phyloP scores from a whole-genome alignment of 1,139 yeast species.

The Hemisphaericaspora lyxosophila region DNA sequence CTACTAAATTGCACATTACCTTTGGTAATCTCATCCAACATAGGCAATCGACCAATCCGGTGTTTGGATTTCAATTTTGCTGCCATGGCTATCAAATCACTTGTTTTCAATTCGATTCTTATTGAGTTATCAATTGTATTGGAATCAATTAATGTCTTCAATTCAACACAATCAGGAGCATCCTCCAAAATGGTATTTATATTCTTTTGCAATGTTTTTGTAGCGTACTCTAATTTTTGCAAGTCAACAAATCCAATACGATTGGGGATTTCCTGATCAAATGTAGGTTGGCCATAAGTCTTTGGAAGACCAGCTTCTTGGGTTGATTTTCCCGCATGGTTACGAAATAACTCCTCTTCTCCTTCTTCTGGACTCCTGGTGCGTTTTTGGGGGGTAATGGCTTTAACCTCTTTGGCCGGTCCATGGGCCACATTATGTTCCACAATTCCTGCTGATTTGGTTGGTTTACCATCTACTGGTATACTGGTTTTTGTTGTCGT shows the following conservation, averaged over 20 bases:
- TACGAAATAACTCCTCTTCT: not conserved
- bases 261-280: slow-evolving; percentile 11
- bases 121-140: slow-evolving; percentile 34
- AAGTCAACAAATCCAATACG: slow-evolving; percentile 37
- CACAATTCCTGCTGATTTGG: not conserved
- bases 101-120: slow-evolving; percentile 51
- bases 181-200: slow-evolving; percentile 51
- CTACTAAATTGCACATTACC: slow-evolving; percentile 15
- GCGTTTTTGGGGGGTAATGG: not conserved
- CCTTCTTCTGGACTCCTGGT: not conserved
- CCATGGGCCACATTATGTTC: not conserved
- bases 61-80: slow-evolving; percentile 57
- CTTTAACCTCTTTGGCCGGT: not conserved
- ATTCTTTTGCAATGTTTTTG: slow-evolving; percentile 49
- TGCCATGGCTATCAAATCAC: slow-evolving; percentile 57
- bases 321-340: not conserved
- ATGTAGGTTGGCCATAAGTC: slow-evolving; percentile 5
- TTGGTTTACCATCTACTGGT: not conserved
- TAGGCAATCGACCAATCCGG: slow-evolving; percentile 42
- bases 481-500: not conserved
- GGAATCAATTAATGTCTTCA: slow-evolving; percentile 30
- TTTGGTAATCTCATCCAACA: slow-evolving; percentile 49
- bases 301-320: not conserved
- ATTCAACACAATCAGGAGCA: slow-evolving; percentile 51
- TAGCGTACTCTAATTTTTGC: slow-evolving; percentile 42